Percentiles rank a stretch among this genome's conserved stretches.
phyloP scores from a whole-genome alignment of 2,329 filamentous ascomycete genomes.

The Chrysoporthe austroafricana region DNA sequence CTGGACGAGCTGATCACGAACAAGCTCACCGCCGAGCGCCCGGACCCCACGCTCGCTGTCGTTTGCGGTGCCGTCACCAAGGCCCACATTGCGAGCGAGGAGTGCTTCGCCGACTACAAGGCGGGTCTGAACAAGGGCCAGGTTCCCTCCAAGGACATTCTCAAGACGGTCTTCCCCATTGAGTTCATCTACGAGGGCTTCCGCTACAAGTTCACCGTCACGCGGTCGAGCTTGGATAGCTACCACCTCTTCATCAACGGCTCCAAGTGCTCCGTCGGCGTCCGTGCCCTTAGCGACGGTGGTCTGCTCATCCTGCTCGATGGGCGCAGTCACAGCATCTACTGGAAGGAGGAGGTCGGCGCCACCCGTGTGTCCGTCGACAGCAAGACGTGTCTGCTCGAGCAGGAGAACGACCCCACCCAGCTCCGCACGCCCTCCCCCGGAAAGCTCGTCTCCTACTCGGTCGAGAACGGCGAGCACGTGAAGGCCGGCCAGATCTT shows the following conservation, averaged over 20 bases:
- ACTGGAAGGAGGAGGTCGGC: slow-evolving; percentile 99
- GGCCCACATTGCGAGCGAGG: slow-evolving; percentile 92
- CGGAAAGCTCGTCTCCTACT: slow-evolving; percentile 97
- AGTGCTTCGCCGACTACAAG: slow-evolving; percentile 84
- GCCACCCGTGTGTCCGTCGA: slow-evolving; percentile 95
- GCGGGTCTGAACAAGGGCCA: slow-evolving; percentile 94
- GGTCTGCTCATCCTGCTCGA: slow-evolving; percentile 88
- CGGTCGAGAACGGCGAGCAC: slow-evolving; percentile 92
- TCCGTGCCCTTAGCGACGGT: slow-evolving; percentile 90
- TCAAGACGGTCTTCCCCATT: slow-evolving; percentile 96
- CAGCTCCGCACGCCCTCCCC: slow-evolving; percentile 93
- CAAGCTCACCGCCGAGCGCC: slow-evolving; percentile 93
- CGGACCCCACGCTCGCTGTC: slow-evolving; percentile 90
- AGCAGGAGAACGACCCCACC: slow-evolving; percentile 98
- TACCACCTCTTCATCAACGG: slow-evolving; percentile 99
- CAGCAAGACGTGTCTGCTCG: slow-evolving; percentile 95
- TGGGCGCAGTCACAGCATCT: slow-evolving; percentile 95
- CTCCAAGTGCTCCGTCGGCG: slow-evolving; percentile 91
- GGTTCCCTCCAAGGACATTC: slow-evolving; percentile 91
- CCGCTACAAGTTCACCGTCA: slow-evolving; percentile 98
- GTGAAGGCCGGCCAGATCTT: slow-evolving; percentile 90
- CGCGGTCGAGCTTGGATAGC: slow-evolving; percentile 86
- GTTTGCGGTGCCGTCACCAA: slow-evolving; percentile 94
- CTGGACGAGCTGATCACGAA: slow-evolving; percentile 98
- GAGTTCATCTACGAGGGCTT: slow-evolving; percentile 98